Conservation (phyloP, 345 rosid species). For the Bruguiera gymnorhiza region DNA sequence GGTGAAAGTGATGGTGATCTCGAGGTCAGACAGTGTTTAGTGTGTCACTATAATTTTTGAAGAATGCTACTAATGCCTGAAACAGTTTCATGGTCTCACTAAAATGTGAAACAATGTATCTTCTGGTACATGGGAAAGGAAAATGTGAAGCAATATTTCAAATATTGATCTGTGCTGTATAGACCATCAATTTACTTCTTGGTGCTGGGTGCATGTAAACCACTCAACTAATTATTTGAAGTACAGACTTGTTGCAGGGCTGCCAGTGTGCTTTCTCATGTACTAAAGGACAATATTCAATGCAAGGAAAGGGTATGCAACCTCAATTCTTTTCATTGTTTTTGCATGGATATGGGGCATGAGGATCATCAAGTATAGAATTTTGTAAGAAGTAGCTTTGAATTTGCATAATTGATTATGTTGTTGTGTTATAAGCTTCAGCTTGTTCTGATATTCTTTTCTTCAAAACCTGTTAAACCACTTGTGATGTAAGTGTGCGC, state of each 20-base stretch:
- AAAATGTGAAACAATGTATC: no score
- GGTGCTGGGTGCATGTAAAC: slow-evolving; percentile 11
- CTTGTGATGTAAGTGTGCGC: no score
- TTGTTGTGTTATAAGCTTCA: no score
- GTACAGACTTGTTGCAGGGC: slow-evolving; percentile 91
- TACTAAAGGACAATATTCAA: slow-evolving; percentile 66
- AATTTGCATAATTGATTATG: background rate
- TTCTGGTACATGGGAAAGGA: no score
- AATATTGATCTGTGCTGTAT: slow-evolving; percentile 9
- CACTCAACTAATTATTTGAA: slow-evolving; percentile 32
- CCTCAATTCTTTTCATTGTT: background rate
- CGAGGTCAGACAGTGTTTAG: slow-evolving; percentile 53
- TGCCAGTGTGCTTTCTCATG: slow-evolving; percentile 89
- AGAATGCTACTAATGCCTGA: background rate
- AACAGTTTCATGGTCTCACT: slow-evolving; percentile 4
- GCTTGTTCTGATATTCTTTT: no score
- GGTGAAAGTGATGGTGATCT: slow-evolving; percentile 88
- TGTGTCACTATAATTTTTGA: background rate
- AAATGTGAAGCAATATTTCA: no score
- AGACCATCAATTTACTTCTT: slow-evolving; percentile 13
- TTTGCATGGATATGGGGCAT: background rate
- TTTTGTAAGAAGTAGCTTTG: background rate
- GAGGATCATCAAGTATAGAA: slow-evolving; percentile 1
- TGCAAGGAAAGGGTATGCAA: slow-evolving; percentile 86
- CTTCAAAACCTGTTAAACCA: no score